Conservation (phyloP, 345 rosid species). For the Hypericum perforatum region DNA sequence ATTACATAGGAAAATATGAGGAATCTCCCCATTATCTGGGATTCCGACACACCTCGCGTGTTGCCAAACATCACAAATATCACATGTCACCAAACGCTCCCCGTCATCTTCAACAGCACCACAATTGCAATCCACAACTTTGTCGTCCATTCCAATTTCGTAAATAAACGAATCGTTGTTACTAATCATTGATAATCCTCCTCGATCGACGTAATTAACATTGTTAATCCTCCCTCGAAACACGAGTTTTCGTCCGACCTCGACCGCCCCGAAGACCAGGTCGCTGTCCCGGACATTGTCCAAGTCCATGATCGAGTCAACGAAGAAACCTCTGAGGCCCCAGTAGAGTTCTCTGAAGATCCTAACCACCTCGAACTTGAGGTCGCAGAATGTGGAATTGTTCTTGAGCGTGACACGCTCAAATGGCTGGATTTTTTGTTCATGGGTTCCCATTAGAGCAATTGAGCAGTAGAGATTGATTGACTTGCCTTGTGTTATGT, state of each 20-base stretch:
- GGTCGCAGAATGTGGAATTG: slow-evolving; percentile 54
- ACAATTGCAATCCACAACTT: slow-evolving; percentile 51
- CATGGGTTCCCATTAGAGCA: slow-evolving; percentile 19
- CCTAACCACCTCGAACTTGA: slow-evolving; percentile 48
- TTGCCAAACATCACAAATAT: slow-evolving; percentile 86
- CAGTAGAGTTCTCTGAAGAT: slow-evolving; percentile 58
- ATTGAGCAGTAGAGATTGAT: slow-evolving; percentile 53
- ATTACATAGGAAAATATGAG: slow-evolving; percentile 70
- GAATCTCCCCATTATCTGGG: slow-evolving; percentile 54
- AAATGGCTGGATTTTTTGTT: slow-evolving; percentile 33
- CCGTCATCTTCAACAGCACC: slow-evolving; percentile 78
- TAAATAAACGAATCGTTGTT: slow-evolving; percentile 8
- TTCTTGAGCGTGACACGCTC: slow-evolving; percentile 54
- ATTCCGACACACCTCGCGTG: slow-evolving; percentile 70
- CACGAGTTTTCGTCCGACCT: slow-evolving; percentile 35
- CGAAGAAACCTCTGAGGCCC: slow-evolving; percentile 42
- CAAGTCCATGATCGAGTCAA: slow-evolving; percentile 36
- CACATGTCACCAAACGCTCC: slow-evolving; percentile 72
- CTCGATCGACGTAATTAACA: background rate
- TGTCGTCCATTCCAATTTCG: slow-evolving; percentile 19
- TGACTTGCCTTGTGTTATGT: slow-evolving; percentile 27
- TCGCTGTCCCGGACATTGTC: slow-evolving; percentile 25
- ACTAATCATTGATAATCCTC: slow-evolving; percentile 10
- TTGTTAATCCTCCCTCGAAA: slow-evolving; percentile 38
- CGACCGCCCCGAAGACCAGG: slow-evolving; percentile 31